Evolutionary conservation across 2,329 filamentous ascomycete genomes (phyloP), one percentile per base, ranked within the genome.

Genomic region (Sarocladium oryzae): DNA sequence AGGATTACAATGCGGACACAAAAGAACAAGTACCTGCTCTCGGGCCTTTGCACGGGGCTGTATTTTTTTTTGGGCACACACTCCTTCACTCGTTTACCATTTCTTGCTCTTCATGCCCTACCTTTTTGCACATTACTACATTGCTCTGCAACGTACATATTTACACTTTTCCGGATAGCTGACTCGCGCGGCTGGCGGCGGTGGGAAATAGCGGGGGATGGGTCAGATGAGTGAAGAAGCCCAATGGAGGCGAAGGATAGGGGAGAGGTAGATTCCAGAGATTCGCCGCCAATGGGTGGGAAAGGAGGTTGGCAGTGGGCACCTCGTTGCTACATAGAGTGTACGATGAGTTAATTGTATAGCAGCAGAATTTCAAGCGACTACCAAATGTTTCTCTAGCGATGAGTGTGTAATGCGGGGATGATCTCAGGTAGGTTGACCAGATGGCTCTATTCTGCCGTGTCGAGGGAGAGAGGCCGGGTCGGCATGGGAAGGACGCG

Each of bases 401-500:
- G 28, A n/a, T n/a, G n/a, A n/a, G n/a, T n/a, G n/a, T n/a, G n/a
- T n/a, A n/a, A n/a, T n/a, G n/a, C n/a, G n/a, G n/a, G n/a, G n/a
- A n/a, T n/a, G n/a, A n/a, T n/a, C n/a, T n/a, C n/a, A n/a, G n/a
- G n/a, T n/a, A n/a, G n/a, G n/a, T n/a, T n/a, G n/a, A n/a, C n/a
- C n/a, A n/a, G n/a, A n/a, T n/a, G n/a, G n/a, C n/a, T n/a, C n/a
- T n/a, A n/a, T n/a, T n/a, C n/a, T n/a, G n/a, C n/a, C 21, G 5
- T 43, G 16, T 43, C 13, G 7, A 21, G 28, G n/a, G n/a, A 36
- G 8, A 32, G 13, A 2, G 62, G 55, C 15, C 49, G 54, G 20
- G 57, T 64, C 2, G 70, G 67, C 50, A 74, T 63, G 0, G 75
- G 75, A 50, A 78, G 59, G 35, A 54, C 63, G 16, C 76, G 68